Evolutionary conservation across 495 filamentous ascomycete genomes (phyloP), one percentile per base, ranked within the genome.

Genomic region (Annulohypoxylon stygium): DNA sequence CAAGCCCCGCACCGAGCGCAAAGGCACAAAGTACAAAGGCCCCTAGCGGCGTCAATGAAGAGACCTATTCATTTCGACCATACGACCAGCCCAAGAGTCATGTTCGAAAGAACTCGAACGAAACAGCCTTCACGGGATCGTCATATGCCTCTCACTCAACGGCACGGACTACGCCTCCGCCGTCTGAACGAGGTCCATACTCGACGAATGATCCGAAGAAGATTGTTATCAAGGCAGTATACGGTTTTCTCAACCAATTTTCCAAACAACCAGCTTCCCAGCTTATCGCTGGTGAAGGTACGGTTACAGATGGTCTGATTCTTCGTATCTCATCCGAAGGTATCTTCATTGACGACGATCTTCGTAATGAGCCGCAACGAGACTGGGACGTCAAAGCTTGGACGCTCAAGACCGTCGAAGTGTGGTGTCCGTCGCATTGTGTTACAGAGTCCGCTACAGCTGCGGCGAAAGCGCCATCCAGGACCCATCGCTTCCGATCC

Each of bases 351-450:
- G 96, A 99, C 77, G 97, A 98, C 78, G 96, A 97, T 74, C 84
- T 97, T 41, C 89, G 94, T 16, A 90, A 90, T 45, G 91, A 97
- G 2, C 89, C 91, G 18, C 93, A 97, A 78, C 88, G 96, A 55
- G 97, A 98, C 82, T 99, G 97, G 97, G 96, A 99, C 78, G 88
- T 98, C 79, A 98, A 98, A 78, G 95, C 95, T 16, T 98, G 96
- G 96, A 97, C 93, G 11, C 87, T 99, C 82, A 97, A 95, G 80
- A 84, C 90, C 26, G 89, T 96, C 72, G 96, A 99, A 85, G 90
- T 98, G 79, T 95, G 93, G 89, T 94, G 91, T 73, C 90, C 92
- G 34, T 78, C 82, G 30, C 84, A 88, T 71, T 82, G 79, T 23
- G 77, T 83, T 10, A 61, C 34, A 34, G 75, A 78, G n/a, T 67